phyloP scores from a whole-genome alignment of 345 rosid species.

The Pugionium dolabratum region DNA sequence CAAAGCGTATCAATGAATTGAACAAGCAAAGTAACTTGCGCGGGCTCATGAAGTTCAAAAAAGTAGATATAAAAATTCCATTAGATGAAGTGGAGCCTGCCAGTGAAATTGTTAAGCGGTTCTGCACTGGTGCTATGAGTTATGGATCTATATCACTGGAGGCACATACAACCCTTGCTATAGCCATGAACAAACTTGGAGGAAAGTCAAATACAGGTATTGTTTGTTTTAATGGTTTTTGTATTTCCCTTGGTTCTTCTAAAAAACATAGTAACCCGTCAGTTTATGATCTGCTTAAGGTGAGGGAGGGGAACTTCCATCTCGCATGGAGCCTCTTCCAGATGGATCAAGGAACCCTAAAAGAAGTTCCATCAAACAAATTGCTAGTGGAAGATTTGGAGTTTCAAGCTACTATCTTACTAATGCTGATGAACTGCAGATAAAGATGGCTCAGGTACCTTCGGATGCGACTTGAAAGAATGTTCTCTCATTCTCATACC shows the following conservation, averaged over 20 bases:
- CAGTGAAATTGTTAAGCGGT: conserved; percentile 96
- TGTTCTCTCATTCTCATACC: conserved; percentile 38
- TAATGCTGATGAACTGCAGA: conserved; percentile 96
- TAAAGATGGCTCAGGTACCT: conserved; percentile 99
- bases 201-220: conserved; percentile 98
- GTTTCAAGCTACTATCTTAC: conserved; percentile 99
- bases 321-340: conserved; percentile 90
- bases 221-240: not conserved
- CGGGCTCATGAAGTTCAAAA: conserved; percentile 88
- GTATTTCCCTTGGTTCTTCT: not conserved
- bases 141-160: conserved; percentile 97
- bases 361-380: conserved; percentile 97
- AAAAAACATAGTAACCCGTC: conserved; percentile 3
- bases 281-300: conserved; percentile 47
- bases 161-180: conserved; percentile 86
- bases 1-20: conserved; percentile 83
- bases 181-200: conserved; percentile 95
- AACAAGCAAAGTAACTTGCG: conserved; percentile 93
- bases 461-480: conserved; percentile 2
- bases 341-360: conserved; percentile 91
- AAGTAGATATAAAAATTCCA: conserved; percentile 57
- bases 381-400: conserved; percentile 99
- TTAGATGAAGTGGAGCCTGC: conserved; percentile 93
- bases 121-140: conserved; percentile 99
- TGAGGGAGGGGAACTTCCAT: conserved; percentile 99